A percentile compares a stretch with the other conserved stretches of the same genome.
These are phyloP conservation scores for Citrus mangshanensis DNA, from an alignment of 345 rosid genomes.

Conservation along the genomic window DNA sequence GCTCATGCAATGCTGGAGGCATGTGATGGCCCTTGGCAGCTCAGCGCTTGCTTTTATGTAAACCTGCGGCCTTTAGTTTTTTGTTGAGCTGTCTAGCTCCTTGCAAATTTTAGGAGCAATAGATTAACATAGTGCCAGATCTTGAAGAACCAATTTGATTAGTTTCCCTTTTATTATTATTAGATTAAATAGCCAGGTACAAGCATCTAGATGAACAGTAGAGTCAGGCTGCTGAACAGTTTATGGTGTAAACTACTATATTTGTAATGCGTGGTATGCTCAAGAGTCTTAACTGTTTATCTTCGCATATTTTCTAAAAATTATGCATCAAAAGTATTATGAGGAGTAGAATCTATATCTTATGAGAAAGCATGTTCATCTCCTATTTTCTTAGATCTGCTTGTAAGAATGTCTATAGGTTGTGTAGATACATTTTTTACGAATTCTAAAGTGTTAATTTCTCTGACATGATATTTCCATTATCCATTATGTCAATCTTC, in stretches of 20 bases:
- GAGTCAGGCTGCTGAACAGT: neutral
- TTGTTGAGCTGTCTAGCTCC: neutral
- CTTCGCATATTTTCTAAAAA: neutral
- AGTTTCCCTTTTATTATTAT: neutral
- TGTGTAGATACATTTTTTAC: neutral
- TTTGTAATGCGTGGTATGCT: neutral
- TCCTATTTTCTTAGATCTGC: neutral
- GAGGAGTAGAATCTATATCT: neutral
- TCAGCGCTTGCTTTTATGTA: neutral
- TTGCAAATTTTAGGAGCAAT: neutral
- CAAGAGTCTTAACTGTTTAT: neutral
- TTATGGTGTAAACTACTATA: neutral
- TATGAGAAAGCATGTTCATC: neutral
- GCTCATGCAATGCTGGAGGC: neutral
- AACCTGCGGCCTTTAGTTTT: neutral
- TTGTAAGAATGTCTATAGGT: neutral
- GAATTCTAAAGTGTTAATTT: neutral
- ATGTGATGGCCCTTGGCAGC: neutral
- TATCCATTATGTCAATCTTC: neutral
- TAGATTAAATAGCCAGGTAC: neutral
- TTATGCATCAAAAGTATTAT: neutral
- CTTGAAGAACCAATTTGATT: neutral
- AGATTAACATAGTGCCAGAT: neutral
- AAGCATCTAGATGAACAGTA: neutral
- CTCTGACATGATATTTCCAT: neutral